These are phyloP conservation scores for Apiospora pterosperma DNA, from an alignment of 2,329 filamentous ascomycete species.

Conservation along the genomic window DNA sequence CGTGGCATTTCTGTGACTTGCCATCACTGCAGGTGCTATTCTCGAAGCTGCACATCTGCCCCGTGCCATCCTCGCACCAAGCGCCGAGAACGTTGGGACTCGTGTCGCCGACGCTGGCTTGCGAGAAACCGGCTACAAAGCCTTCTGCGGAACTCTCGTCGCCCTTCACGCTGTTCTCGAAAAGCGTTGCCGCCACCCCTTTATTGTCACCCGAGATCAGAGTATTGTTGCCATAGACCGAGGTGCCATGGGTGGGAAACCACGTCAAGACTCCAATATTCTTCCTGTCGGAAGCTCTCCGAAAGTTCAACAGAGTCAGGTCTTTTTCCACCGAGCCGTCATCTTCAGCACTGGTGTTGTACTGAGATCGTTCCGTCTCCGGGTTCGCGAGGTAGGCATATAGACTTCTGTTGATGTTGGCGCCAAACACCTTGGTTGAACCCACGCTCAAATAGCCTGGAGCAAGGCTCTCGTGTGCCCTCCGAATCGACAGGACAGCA, in stretches of 20 bases:
- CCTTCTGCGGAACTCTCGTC: slow-evolving; percentile 54
- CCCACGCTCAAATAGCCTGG: slow-evolving; percentile 50
- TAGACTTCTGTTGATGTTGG: slow-evolving; percentile 85
- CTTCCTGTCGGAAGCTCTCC: slow-evolving; percentile 69
- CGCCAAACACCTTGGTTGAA: slow-evolving; percentile 65
- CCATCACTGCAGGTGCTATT: slow-evolving; percentile 81
- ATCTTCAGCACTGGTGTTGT: slow-evolving; percentile 52
- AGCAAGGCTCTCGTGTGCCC: slow-evolving; percentile 70
- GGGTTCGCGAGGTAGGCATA: slow-evolving; percentile 89
- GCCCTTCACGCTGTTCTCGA: slow-evolving; percentile 66
- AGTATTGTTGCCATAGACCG: slow-evolving; percentile 87
- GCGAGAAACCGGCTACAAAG: slow-evolving; percentile 90
- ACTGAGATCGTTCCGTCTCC: slow-evolving; percentile 66
- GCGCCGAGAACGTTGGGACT: slow-evolving; percentile 85
- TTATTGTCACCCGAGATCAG: slow-evolving; percentile 94
- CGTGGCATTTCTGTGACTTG: slow-evolving; percentile 68
- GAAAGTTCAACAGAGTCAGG: slow-evolving; percentile 77
- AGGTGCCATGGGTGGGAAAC: slow-evolving; percentile 91
- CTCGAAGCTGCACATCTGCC: slow-evolving; percentile 66
- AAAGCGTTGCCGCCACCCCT: slow-evolving; percentile 81
- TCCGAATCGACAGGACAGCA: slow-evolving; percentile 73
- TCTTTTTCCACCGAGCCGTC: slow-evolving; percentile 62
- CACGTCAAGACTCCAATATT: slow-evolving; percentile 81
- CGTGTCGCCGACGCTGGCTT: slow-evolving; percentile 88
- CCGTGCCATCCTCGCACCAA: slow-evolving; percentile 83